These are phyloP conservation scores for Neolentinus lepideus DNA, from an alignment of 1,284 basidiomycete genomes.

Conservation along the genomic window DNA sequence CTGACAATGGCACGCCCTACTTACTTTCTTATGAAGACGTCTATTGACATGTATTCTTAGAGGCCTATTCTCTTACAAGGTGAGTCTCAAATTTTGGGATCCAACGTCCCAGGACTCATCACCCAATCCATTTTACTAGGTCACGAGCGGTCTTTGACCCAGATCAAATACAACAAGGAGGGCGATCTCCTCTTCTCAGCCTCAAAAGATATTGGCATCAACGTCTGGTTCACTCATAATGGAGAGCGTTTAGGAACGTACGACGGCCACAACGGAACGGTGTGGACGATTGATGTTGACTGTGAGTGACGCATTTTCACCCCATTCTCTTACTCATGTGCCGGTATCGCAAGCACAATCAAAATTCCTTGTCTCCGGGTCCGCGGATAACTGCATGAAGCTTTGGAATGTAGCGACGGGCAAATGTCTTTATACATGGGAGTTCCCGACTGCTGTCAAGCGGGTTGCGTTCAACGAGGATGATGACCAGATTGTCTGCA, in stretches of 20 bases:
- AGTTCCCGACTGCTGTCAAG: conserved; percentile 97
- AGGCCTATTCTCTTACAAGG: conserved; percentile 28
- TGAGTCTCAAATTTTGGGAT: conserved; percentile 7
- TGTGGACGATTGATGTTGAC: conserved; percentile 97
- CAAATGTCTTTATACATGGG: conserved; percentile 91
- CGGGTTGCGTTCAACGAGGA: conserved; percentile 88
- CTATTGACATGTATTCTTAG: conserved; percentile 11
- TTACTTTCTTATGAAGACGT: background rate
- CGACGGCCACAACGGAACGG: conserved; percentile 92
- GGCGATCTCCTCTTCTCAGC: conserved; percentile 95
- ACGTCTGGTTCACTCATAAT: conserved; percentile 98
- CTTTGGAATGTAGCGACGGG: conserved; percentile 91
- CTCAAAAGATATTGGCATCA: conserved; percentile 94
- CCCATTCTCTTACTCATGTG: background rate
- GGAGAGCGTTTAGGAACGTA: conserved; percentile 97
- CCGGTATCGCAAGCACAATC: conserved; percentile 60
- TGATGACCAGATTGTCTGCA: conserved; percentile 80
- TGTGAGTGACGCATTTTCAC: conserved; percentile 48
- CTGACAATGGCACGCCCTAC: conserved; percentile 19
- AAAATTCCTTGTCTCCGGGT: conserved; percentile 81
- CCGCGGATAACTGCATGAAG: conserved; percentile 87
- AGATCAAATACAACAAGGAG: conserved; percentile 94
- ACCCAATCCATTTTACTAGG: conserved; percentile 30
- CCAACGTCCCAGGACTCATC: background rate
- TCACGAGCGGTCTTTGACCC: conserved; percentile 97